phyloP scores from a whole-genome alignment of 2,329 filamentous ascomycete species.

The Fusarium sambucinum region DNA sequence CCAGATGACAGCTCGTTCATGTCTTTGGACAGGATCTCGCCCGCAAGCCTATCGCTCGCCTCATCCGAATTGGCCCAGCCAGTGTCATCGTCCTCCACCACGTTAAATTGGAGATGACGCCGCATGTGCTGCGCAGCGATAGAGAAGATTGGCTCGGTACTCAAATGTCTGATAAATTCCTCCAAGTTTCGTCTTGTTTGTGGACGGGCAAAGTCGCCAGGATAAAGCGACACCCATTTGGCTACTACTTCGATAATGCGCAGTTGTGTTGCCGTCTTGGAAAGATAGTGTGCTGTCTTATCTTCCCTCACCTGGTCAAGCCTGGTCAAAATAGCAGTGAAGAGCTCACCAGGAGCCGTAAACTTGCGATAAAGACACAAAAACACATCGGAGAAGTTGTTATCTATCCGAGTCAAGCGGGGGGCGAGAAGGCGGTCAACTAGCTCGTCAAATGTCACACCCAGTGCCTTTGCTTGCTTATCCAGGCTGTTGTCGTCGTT shows the following conservation, averaged over 20 bases:
- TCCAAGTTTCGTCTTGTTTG: conserved; percentile 78
- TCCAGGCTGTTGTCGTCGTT: conserved; percentile 71
- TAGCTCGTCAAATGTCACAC: conserved; percentile 74
- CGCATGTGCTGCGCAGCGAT: conserved; percentile 88
- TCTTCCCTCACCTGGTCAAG: conserved; percentile 78
- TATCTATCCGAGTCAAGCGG: conserved; percentile 86
- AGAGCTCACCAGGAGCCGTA: conserved; percentile 81
- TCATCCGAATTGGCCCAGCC: conserved; percentile 90
- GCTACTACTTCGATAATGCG: conserved; percentile 86
- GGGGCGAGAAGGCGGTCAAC: conserved; percentile 88
- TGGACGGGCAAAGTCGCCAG: conserved; percentile 89
- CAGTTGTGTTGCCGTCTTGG: conserved; percentile 83
- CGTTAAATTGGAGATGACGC: conserved; percentile 76
- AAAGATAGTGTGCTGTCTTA: conserved; percentile 75
- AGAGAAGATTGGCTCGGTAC: conserved; percentile 83
- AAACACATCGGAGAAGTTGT: conserved; percentile 89
- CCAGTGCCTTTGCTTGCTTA: conserved; percentile 62
- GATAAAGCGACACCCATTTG: conserved; percentile 90
- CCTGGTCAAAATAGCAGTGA: conserved; percentile 81
- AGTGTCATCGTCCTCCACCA: conserved; percentile 89
- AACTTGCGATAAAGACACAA: conserved; percentile 96
- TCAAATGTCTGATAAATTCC: conserved; percentile 80
- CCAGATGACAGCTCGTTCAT: conserved; percentile 56
- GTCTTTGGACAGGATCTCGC: conserved; percentile 55
- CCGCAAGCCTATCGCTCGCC: conserved; percentile 51